Evolutionary conservation across 169 alveolate genomes (phyloP).

Genomic region (Babesia bigemina): DNA sequence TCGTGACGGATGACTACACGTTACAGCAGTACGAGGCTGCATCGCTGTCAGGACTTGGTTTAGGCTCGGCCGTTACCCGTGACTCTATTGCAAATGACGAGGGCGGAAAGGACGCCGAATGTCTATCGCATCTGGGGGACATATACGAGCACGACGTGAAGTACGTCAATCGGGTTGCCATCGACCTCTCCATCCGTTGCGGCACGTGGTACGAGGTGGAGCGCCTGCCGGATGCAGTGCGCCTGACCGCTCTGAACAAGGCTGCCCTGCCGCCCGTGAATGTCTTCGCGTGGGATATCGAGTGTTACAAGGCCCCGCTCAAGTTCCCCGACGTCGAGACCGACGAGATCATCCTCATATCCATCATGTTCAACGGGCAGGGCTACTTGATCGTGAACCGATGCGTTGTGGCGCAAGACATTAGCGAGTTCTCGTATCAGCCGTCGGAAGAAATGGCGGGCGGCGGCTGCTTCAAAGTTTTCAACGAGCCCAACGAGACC

Average conservation of each 20-base stretch:
- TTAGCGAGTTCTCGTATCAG: slow-evolving; percentile 92
- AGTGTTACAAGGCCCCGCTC: slow-evolving; percentile 95
- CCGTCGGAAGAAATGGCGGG: slow-evolving; percentile 95
- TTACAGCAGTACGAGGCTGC: neutral
- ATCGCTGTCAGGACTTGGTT: neutral
- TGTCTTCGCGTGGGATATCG: slow-evolving; percentile 98
- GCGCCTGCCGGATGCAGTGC: slow-evolving; percentile 69
- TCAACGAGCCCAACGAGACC: slow-evolving; percentile 71
- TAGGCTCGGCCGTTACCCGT: neutral
- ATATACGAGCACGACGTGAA: slow-evolving; percentile 95
- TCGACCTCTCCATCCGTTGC: slow-evolving; percentile 93
- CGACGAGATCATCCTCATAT: slow-evolving; percentile 89
- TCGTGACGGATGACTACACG: neutral
- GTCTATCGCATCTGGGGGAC: slow-evolving; percentile 83
- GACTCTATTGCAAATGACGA: neutral
- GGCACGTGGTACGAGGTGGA: slow-evolving; percentile 94
- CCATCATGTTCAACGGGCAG: slow-evolving; percentile 95
- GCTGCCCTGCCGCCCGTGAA: slow-evolving; percentile 85
- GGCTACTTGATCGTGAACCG: slow-evolving; percentile 96
- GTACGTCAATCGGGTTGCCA: slow-evolving; percentile 91
- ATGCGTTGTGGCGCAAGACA: slow-evolving; percentile 90
- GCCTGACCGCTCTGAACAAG: slow-evolving; percentile 64
- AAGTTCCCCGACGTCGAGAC: slow-evolving; percentile 97
- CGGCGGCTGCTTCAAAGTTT: slow-evolving; percentile 75
- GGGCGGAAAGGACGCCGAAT: neutral